These are phyloP conservation scores for Podosphaera aphanis DNA, from an alignment of 2,329 filamentous ascomycete genomes.

Conservation along the genomic window DNA sequence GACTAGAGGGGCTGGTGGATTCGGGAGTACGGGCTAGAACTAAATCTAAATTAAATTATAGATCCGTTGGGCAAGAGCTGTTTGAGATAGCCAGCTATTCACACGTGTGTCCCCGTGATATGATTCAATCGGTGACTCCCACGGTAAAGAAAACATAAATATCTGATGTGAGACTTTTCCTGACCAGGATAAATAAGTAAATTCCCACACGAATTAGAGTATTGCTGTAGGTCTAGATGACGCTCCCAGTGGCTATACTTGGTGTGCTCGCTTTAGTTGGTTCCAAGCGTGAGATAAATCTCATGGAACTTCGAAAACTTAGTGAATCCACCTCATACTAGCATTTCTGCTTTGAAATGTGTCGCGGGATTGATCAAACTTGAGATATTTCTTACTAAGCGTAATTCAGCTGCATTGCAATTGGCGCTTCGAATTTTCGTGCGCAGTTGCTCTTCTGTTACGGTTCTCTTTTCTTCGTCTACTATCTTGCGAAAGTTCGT, in stretches of 20 bases:
- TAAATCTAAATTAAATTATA: neutral
- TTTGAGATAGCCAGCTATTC: neutral
- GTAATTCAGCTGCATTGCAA: slow-evolving; percentile 74
- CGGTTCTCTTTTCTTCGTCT: slow-evolving; percentile 16
- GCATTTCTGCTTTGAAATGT: slow-evolving; percentile 32
- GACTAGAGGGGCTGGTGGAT: slow-evolving; percentile 71
- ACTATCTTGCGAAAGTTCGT: slow-evolving; percentile 24
- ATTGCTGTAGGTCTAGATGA: too few species aligned
- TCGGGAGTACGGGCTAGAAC: slow-evolving; percentile 55
- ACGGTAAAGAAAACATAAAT: too few species aligned
- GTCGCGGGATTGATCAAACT: slow-evolving; percentile 43
- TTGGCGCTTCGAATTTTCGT: slow-evolving; percentile 13
- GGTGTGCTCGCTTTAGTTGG: neutral
- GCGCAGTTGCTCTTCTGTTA: slow-evolving; percentile 17
- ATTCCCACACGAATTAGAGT: too few species aligned
- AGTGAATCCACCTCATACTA: neutral
- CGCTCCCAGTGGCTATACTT: neutral
- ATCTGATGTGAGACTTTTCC: too few species aligned
- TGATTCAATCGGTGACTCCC: too few species aligned
- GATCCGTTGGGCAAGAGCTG: neutral
- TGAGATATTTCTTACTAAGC: slow-evolving; percentile 51
- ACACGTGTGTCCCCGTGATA: too few species aligned
- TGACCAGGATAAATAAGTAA: too few species aligned
- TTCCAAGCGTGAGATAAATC: neutral
- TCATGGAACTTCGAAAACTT: neutral